phyloP scores from a whole-genome alignment of 176 grass and related monocot species.

The Triticum aestivum region DNA sequence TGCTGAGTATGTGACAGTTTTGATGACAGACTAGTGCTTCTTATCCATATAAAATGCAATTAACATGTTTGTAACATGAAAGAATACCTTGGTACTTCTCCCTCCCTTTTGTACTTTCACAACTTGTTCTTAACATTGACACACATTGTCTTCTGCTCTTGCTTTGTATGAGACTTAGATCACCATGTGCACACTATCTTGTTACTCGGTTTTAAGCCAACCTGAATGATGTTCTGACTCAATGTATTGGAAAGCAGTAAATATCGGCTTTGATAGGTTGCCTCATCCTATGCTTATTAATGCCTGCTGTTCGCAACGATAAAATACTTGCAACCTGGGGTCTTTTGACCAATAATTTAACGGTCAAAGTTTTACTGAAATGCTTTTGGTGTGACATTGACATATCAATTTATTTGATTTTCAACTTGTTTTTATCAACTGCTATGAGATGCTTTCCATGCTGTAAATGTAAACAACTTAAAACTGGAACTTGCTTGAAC shows the following conservation, averaged over 20 bases:
- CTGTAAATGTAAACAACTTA: not conserved
- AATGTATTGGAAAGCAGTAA: not conserved
- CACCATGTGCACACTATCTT: not conserved
- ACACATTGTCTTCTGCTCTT: not conserved
- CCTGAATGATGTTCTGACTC: not conserved
- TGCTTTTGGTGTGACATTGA: not conserved
- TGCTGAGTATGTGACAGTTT: not conserved
- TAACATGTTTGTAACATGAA: not conserved
- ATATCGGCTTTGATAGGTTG: not conserved
- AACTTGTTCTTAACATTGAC: not conserved
- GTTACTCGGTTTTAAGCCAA: not conserved
- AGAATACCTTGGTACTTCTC: not conserved
- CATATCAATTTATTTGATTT: not conserved
- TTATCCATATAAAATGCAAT: not conserved
- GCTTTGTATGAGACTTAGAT: not conserved
- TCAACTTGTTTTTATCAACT: not conserved
- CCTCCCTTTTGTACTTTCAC: not conserved
- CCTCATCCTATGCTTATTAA: not conserved
- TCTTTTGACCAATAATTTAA: not conserved
- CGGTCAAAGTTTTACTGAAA: not conserved
- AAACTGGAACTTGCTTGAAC: constrained; percentile 7
- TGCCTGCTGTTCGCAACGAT: not conserved
- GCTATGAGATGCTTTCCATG: not conserved
- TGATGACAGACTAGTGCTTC: constrained; percentile 8
- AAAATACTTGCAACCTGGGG: not conserved